phyloP scores from a whole-genome alignment of 441 rosid species.

The Gossypium aridum region DNA sequence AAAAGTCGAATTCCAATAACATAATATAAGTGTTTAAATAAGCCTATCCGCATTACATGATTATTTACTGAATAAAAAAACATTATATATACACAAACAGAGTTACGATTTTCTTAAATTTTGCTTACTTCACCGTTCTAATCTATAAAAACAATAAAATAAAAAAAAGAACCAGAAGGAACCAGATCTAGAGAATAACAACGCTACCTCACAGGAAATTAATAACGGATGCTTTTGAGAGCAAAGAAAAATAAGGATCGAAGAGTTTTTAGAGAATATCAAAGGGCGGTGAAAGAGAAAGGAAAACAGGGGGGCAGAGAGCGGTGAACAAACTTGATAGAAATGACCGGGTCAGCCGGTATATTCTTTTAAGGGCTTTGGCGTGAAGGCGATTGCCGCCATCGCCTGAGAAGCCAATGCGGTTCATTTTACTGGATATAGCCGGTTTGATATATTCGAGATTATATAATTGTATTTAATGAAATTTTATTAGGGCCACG shows the following conservation, averaged over 20 bases:
- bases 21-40: not conserved
- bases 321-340: slow-evolving; percentile 13
- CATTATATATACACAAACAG: not conserved
- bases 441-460: slow-evolving; percentile 25
- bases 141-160: not conserved
- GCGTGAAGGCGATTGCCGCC: slow-evolving; percentile 1
- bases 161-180: not conserved
- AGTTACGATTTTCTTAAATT: not conserved
- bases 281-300: slow-evolving; percentile 5
- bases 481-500: not conserved
- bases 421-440: slow-evolving; percentile 36
- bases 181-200: slow-evolving; percentile 1
- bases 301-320: slow-evolving; percentile 6
- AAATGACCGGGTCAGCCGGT: slow-evolving; percentile 43
- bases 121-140: not conserved
- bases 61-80: not conserved
- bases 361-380: not conserved
- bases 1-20: not conserved
- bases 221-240: slow-evolving; percentile 16
- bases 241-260: slow-evolving; percentile 18
- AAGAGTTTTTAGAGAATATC: slow-evolving; percentile 10
- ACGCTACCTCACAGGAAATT: slow-evolving; percentile 19
- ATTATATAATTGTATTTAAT: not conserved
- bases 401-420: slow-evolving; percentile 2
- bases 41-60: not conserved